Evolutionary conservation across 106 monocot genomes (phyloP).

Genomic region (Allium cepa): DNA sequence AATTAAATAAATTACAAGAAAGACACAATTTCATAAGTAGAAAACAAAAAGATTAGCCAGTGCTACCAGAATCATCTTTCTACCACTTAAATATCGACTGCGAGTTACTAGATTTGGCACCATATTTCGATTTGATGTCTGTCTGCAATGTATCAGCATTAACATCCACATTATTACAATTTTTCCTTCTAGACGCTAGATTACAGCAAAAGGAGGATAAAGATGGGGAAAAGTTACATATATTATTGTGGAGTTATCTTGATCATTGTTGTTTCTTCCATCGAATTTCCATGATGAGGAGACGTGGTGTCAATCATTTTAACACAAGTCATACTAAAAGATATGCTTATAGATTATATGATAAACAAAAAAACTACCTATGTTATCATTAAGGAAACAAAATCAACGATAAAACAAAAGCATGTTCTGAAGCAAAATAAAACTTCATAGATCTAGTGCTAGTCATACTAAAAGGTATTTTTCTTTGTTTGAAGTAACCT

Average conservation of each 20-base stretch:
- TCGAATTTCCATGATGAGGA: slow-evolving; percentile 88
- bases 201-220: too few relatives aligned
- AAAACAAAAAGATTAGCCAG: background rate
- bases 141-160: slow-evolving; percentile 2
- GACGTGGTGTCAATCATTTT: too few relatives aligned
- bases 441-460: too few relatives aligned
- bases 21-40: background rate
- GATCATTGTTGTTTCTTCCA: slow-evolving; percentile 23
- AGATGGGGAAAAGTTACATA: slow-evolving; percentile 23
- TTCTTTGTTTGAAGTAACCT: too few relatives aligned
- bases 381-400: too few relatives aligned
- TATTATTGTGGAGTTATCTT: slow-evolving; percentile 22
- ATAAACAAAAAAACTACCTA: too few relatives aligned
- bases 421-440: too few relatives aligned
- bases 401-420: too few relatives aligned
- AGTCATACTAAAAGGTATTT: too few relatives aligned
- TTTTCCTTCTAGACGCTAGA: too few relatives aligned
- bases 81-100: slow-evolving; percentile 8
- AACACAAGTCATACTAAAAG: too few relatives aligned
- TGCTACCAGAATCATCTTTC: slow-evolving; percentile 33
- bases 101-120: slow-evolving; percentile 6
- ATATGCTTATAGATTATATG: too few relatives aligned
- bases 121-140: slow-evolving; percentile 9
- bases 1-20: background rate
- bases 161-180: background rate